Base-by-base conservation (phyloP, 1,284 basidiomycete genomes). In the Ceratobasidium theobromae region DNA sequence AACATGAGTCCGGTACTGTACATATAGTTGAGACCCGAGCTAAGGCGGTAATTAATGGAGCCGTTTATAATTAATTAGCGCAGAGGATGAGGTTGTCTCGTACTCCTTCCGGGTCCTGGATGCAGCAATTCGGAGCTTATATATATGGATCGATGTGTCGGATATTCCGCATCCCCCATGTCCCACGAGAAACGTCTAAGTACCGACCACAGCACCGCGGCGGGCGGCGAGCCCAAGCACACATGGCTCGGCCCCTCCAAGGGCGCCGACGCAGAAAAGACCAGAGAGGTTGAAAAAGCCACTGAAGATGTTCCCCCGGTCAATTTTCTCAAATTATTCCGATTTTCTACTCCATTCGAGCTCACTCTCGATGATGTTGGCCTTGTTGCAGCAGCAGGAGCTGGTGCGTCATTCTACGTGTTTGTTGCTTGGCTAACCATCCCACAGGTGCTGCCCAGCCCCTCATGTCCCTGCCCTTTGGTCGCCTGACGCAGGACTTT, bases 381-480 rank as follows among this genome's bases (percentile, higher is more conserved):
- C 60, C 65, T 93, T 18, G 73, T 88, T 8, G 82, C 83, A 11
- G 89, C 92, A 0, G 81, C 79, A 6, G 86, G 79, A 1, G 85
- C 88, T 3, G 91, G 91, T 18, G 85, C 30, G 52, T 45, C 23
- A 16, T 4, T 16, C 28, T 14, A 18, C 4, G 9, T 54, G 9
- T 16, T 16, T 27, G 18, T 49, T 40, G 43, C 27, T 4, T 3
- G 16, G n/a, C 53, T 60, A 23, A 40, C 27, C 40, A 28, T 16
- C 52, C 40, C 41, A 16, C 27, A 45, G 71, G 65, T 25, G 70
- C 71, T 3, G 73, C 72, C 4, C 76, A 90, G 86, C 91, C 91
- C 3, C 79, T 93, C 46, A 91, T 94, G 91, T 86, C 85, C 72
- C 77, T 94, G 51, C 77, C 93, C 23, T 93, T 95, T 72, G 90